Evolutionary conservation across 768 basidiomycete species (phyloP), one percentile per base, ranked within the genome.

Genomic region (Cyathus striatus): DNA sequence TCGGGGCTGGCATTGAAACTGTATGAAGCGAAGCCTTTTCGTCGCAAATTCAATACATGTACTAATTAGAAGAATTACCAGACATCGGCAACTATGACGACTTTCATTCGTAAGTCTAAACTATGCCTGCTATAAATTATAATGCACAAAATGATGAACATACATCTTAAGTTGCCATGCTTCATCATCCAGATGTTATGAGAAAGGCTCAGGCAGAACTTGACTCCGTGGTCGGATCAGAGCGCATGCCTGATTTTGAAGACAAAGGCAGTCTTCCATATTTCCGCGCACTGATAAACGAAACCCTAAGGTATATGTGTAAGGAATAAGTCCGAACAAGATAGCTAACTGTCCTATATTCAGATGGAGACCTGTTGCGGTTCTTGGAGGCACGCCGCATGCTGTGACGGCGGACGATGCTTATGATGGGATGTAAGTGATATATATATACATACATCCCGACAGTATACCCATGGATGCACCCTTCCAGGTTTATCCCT

Each of bases 1-100:
- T 75, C 46, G 70, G 68, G 2, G 73, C 73, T 20, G 73, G 72
- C 0, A 70, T 69, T 14, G 72, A 73, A 40, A 70, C 69, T 32
- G 69, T 69, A 24, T 39, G 59, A 12, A 4, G 20, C n/a, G 7
- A 4, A 16, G 30, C 7, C n/a, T 42, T 21, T 25, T 22, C 16
- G 2, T 39, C 13, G n/a, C n/a, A n/a, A n/a, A n/a, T n/a, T 10
- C 25, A 12, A 33, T n/a, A 24, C 13, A 3, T 17, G 16, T 35
- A 38, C 22, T 44, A 10, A 41, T 10, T 20, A 14, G 27, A 30
- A 10, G 42, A 13, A 41, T 23, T 23, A 22, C 3, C 24, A 66
- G 59, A 69, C 63, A 10, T 52, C 61, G 4, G 63, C 61, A 2
- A 65, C 55, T 14, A 48, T 62, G 2, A 46, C 56, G 5, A 54